A percentile compares a stretch with the other conserved stretches of the same genome.
These are phyloP conservation scores for Eragrostis curvula DNA, from an alignment of 176 grass and related monocot species.

Conservation along the genomic window DNA sequence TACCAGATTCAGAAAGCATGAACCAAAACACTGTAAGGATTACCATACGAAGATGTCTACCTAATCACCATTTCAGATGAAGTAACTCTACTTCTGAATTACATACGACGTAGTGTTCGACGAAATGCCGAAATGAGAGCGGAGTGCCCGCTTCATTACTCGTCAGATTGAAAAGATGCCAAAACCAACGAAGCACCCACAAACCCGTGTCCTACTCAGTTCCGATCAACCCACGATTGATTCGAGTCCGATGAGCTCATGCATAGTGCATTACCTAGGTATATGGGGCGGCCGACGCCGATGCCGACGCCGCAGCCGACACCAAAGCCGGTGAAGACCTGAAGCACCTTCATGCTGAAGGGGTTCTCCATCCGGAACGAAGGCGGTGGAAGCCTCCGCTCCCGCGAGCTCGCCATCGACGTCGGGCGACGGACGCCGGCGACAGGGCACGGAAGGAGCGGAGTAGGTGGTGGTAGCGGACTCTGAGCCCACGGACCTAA, in stretches of 20 bases:
- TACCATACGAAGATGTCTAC: not conserved
- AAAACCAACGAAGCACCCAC: not conserved
- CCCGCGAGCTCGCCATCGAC: constrained; percentile 56
- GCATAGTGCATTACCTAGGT: constrained; percentile 61
- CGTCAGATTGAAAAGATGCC: constrained; percentile 20
- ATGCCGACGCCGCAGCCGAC: constrained; percentile 87
- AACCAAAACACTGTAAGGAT: not conserved
- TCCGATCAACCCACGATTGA: not conserved
- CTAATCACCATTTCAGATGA: not conserved
- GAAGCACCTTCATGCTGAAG: constrained; percentile 83
- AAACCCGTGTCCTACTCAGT: not conserved
- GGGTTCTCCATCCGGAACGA: constrained; percentile 74
- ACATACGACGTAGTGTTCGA: constrained; percentile 26
- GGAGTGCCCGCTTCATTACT: not conserved
- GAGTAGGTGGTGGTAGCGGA: not conserved
- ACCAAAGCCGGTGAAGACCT: constrained; percentile 87
- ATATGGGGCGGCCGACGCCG: constrained; percentile 76
- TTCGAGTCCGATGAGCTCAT: not conserved
- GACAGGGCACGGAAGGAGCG: not conserved
- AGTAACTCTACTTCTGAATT: not conserved
- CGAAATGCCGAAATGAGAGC: constrained; percentile 21
- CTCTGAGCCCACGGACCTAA: not conserved
- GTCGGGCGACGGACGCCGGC: constrained; percentile 7
- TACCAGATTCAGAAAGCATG: constrained; percentile 4
- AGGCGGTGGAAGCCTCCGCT: constrained; percentile 46